Evolutionary conservation across 163 green algal species (phyloP).

Genomic region (Scenedesmus sp.): DNA sequence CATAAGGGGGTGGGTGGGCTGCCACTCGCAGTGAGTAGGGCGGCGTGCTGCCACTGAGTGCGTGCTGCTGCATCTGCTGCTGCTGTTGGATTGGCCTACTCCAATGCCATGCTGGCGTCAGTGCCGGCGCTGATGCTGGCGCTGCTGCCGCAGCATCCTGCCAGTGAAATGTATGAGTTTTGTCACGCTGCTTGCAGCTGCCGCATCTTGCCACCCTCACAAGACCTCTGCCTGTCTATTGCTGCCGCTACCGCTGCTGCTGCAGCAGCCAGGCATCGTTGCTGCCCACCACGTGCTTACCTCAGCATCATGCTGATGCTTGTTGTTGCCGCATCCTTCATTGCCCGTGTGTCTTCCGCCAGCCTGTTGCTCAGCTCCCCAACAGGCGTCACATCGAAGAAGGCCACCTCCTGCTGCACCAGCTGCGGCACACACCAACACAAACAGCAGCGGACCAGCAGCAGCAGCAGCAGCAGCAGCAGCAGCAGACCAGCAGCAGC

Average conservation of each 20-base stretch:
- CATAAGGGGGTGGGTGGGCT: not conserved
- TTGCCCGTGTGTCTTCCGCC: constrained; percentile 68
- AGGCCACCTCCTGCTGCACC: constrained; percentile 66
- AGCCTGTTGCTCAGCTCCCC: constrained; percentile 76
- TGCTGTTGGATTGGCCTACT: no score
- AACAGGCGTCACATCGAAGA: constrained; percentile 67
- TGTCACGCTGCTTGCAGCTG: no score
- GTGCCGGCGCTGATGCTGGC: no score
- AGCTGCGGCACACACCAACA: not conserved
- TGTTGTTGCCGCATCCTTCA: constrained; percentile 72
- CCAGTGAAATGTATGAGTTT: no score
- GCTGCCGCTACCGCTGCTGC: not conserved
- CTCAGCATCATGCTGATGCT: constrained; percentile 59
- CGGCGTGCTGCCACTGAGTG: no score
- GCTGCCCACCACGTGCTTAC: constrained; percentile 47
- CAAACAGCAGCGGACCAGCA: not conserved
- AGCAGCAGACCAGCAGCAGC: not conserved
- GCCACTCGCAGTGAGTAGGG: not conserved
- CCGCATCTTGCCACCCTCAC: no score
- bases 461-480: not conserved
- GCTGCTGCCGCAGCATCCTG: no score
- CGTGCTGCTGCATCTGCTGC: not conserved
- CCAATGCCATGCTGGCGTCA: no score
- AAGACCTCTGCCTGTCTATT: no score
- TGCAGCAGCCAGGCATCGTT: not conserved